A percentile compares a stretch with the other conserved stretches of the same genome.
Conservation (phyloP, 192 early-diverging fungal species). For the Umbelopsis sp. region DNA sequence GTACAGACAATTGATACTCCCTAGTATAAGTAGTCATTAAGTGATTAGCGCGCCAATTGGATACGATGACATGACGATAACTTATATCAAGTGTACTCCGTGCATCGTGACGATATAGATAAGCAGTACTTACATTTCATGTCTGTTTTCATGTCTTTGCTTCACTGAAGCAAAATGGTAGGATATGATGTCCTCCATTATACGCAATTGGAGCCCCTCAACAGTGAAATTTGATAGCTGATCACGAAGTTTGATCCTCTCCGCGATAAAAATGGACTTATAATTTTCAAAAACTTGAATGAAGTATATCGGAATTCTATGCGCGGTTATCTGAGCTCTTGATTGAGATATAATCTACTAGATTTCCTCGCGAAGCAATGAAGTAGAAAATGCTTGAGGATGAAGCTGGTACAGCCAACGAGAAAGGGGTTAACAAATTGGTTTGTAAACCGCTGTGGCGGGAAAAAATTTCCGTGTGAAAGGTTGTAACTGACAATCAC, state of each 20-base stretch:
- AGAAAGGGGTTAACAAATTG: background rate
- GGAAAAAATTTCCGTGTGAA: conserved; percentile 19
- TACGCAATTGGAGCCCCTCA: background rate
- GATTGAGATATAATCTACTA: no score
- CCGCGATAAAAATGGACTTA: background rate
- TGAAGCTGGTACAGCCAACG: no score
- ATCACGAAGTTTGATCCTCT: background rate
- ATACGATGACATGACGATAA: background rate
- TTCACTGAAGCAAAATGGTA: conserved; percentile 49
- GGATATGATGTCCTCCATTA: conserved; percentile 44
- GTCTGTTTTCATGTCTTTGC: conserved; percentile 43
- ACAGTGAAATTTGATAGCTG: background rate
- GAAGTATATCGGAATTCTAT: background rate
- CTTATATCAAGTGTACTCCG: background rate
- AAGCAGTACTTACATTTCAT: conserved; percentile 39
- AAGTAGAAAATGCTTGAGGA: no score
- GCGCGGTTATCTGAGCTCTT: no score
- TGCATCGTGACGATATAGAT: background rate
- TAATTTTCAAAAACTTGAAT: background rate
- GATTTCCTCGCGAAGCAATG: no score
- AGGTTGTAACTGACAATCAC: background rate
- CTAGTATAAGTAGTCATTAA: background rate
- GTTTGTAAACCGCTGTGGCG: background rate
- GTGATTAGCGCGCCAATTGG: background rate
- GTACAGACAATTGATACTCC: conserved; percentile 64